Base-by-base conservation (phyloP, 805 yeast genomes). In the Metschnikowia gelsemii region DNA sequence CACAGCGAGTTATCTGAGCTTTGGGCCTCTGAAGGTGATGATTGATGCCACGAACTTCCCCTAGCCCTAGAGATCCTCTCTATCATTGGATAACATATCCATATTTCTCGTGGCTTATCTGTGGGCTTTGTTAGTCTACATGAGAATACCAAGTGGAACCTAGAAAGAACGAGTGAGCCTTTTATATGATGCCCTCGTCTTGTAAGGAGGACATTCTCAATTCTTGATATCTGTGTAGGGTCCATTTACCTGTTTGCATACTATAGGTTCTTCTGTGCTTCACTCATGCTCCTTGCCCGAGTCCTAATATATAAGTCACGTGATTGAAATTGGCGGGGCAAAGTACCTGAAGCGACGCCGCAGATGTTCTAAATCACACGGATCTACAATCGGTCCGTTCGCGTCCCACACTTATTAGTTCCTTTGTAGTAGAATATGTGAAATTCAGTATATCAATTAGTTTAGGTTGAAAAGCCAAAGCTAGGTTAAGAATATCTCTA, bases 31-130 rank as follows among this genome's bases (percentile, higher is more conserved):
- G 4, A 3, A 31, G 27, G 32, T 19, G 44, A 40, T 3, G 27
- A 40, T 34, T 38, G 26, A 22, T 40, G 13, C 62, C 67, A 54
- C 49, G 80, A 66, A 40, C 84, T 61, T 48, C 90, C 80, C 47
- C 76, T 61, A 46, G 76, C 66, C 59, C 78, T 73, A 51, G 75
- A 76, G 1, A 84, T 79, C 34, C 70, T 71, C 35, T 79, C 82
- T 23, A 90, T 80, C 48, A 89, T 78, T 1, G 97, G 96, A 61
- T 88, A 91, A 45, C 95, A 84, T 22, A 88, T 75, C 99, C 98
- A 93, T 22, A 87, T 77, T 60, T 93, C 98, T 43, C 80, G 68
- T 7, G 69, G 56, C 50, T 44, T 43, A 45, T 37, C 40, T 28
- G 32, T 35, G 16, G 29, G 12, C 14, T 32, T 31, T 17, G 35